These are phyloP conservation scores for Niebla homalea DNA, from an alignment of 495 filamentous ascomycete genomes.

Conservation along the genomic window DNA sequence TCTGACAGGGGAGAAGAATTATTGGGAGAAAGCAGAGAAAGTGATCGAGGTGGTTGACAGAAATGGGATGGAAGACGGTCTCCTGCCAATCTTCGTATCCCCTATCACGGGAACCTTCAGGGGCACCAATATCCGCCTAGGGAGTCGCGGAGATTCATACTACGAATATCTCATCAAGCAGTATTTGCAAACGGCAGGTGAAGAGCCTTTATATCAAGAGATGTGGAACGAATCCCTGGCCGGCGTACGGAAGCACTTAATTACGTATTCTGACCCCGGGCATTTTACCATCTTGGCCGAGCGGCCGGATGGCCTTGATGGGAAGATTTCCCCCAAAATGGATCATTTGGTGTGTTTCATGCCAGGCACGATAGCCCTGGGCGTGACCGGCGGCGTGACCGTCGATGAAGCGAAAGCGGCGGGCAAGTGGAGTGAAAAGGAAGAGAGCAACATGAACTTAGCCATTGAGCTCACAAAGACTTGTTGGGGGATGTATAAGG, in stretches of 20 bases:
- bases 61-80: conserved; percentile 61
- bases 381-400: conserved; percentile 63
- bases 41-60: conserved; percentile 83
- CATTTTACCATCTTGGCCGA: conserved; percentile 79
- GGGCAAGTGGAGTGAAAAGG: conserved; percentile 55
- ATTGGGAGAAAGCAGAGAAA: conserved; percentile 81
- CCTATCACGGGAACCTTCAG: conserved; percentile 65
- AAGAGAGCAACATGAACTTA: conserved; percentile 76
- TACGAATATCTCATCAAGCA: conserved; percentile 43
- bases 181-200: conserved; percentile 57
- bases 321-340: conserved; percentile 71
- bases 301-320: conserved; percentile 58
- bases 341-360: conserved; percentile 97
- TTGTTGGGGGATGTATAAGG: conserved; percentile 93
- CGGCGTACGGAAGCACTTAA: conserved; percentile 80
- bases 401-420: conserved; percentile 61
- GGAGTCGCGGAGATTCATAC: conserved; percentile 89
- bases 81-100: conserved; percentile 83
- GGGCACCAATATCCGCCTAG: conserved; percentile 76
- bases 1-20: conserved; percentile 80
- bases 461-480: conserved; percentile 87
- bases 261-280: conserved; percentile 71
- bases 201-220: conserved; percentile 75
- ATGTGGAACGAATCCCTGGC: conserved; percentile 83
- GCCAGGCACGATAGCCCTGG: conserved; percentile 88